phyloP scores from a whole-genome alignment of 2,329 filamentous ascomycete genomes.

The Thermothelomyces thermophilus region DNA sequence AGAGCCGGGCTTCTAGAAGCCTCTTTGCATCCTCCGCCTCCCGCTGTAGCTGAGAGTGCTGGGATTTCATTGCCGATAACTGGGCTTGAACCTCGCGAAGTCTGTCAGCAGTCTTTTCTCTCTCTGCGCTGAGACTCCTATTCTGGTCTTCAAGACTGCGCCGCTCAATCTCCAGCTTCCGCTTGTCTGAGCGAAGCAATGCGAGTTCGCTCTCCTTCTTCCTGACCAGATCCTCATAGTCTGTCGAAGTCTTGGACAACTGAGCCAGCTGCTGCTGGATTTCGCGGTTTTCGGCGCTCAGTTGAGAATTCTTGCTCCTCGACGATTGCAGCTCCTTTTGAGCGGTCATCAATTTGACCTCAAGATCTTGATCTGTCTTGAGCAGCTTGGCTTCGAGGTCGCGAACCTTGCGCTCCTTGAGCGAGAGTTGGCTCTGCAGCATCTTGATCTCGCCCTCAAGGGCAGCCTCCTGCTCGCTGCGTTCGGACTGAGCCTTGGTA shows the following conservation, averaged over 20 bases:
- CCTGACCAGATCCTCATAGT: slow-evolving; percentile 88
- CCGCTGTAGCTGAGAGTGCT: slow-evolving; percentile 76
- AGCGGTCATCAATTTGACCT: slow-evolving; percentile 71
- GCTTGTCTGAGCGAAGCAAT: slow-evolving; percentile 76
- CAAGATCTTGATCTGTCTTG: slow-evolving; percentile 80
- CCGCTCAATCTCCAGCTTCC: slow-evolving; percentile 74
- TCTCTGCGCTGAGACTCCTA: slow-evolving; percentile 62
- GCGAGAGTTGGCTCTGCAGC: slow-evolving; percentile 78
- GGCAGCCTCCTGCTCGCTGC: slow-evolving; percentile 67
- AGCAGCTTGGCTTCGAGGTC: slow-evolving; percentile 81
- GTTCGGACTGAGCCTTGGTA: slow-evolving; percentile 62
- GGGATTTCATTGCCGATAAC: slow-evolving; percentile 76
- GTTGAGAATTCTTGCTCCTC: slow-evolving; percentile 67
- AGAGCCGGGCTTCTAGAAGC: slow-evolving; percentile 79
- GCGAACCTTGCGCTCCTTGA: slow-evolving; percentile 84
- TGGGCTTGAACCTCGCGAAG: slow-evolving; percentile 84
- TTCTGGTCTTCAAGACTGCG: slow-evolving; percentile 74
- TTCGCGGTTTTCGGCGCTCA: slow-evolving; percentile 72
- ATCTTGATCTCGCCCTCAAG: slow-evolving; percentile 82
- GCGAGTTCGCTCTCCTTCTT: slow-evolving; percentile 91
- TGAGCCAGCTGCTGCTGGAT: slow-evolving; percentile 81
- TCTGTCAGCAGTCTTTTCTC: slow-evolving; percentile 68
- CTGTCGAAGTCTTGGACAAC: slow-evolving; percentile 83
- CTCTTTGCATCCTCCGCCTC: slow-evolving; percentile 85
- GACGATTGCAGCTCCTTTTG: slow-evolving; percentile 73